phyloP scores from a whole-genome alignment of 2,329 filamentous ascomycete species.

The Rachicladosporium sp. region DNA sequence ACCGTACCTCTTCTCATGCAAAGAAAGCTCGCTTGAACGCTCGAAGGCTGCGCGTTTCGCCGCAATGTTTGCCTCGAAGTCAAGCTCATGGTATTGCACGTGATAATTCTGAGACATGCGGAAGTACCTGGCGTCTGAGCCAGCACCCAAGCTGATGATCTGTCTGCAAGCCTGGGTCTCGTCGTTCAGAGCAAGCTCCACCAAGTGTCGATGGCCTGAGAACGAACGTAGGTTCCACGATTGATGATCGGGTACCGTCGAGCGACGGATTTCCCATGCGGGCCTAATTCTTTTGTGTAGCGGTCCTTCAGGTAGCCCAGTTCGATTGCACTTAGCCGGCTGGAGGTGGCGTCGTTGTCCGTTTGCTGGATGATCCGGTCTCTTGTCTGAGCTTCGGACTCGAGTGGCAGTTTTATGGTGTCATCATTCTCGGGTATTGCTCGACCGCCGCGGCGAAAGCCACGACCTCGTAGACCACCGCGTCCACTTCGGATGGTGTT shows the following conservation, averaged over 20 bases:
- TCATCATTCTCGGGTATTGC: constrained; percentile 6
- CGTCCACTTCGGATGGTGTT: constrained; percentile 44
- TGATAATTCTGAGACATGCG: constrained; percentile 43
- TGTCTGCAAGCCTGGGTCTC: constrained; percentile 36
- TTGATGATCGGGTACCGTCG: constrained; percentile 86
- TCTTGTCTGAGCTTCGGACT: constrained; percentile 27
- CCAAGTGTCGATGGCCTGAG: constrained; percentile 68
- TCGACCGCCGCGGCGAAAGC: constrained; percentile 30
- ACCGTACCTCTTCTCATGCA: constrained; percentile 10
- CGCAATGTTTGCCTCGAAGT: constrained; percentile 59
- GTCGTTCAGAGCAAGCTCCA: constrained; percentile 53
- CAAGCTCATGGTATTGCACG: constrained; percentile 80
- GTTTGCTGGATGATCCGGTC: constrained; percentile 77
- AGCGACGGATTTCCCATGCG: constrained; percentile 32
- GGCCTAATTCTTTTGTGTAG: constrained; percentile 61
- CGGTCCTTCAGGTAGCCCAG: constrained; percentile 74
- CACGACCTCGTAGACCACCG: constrained; percentile 35
- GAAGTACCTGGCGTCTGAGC: constrained; percentile 83
- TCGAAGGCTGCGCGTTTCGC: constrained; percentile 17
- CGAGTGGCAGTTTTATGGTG: constrained; percentile 13
- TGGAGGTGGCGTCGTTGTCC: constrained; percentile 81
- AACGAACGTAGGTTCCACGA: constrained; percentile 88
- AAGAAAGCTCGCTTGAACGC: constrained; percentile 8
- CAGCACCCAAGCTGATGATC: constrained; percentile 84
- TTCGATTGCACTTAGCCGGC: constrained; percentile 75